These are phyloP conservation scores for Pseudogymnoascus pannorum DNA, from an alignment of 2,329 filamentous ascomycete genomes.

Conservation along the genomic window DNA sequence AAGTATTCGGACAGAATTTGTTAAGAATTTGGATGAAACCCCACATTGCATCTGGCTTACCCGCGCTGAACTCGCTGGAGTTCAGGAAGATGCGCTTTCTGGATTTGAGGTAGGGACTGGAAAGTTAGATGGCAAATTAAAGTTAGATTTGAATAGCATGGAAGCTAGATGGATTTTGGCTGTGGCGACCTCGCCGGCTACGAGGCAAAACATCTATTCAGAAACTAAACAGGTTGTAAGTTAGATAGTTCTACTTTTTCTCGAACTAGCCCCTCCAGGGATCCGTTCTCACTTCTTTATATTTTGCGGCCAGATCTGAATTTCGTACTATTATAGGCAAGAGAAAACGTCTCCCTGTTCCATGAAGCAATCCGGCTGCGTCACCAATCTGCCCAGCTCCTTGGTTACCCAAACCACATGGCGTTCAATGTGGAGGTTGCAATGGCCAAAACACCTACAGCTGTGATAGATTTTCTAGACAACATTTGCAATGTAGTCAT, in stretches of 20 bases:
- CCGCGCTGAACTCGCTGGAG: slow-evolving; percentile 61
- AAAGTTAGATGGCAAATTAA: slow-evolving; percentile 63
- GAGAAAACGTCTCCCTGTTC: slow-evolving; percentile 60
- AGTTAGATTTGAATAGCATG: slow-evolving; percentile 72
- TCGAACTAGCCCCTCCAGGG: slow-evolving; percentile 32
- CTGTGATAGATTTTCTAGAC: slow-evolving; percentile 60
- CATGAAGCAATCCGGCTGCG: slow-evolving; percentile 64
- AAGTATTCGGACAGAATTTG: slow-evolving; percentile 62
- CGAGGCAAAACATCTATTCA: slow-evolving; percentile 57
- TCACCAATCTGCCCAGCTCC: slow-evolving; percentile 65
- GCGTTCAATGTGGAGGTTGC: slow-evolving; percentile 66
- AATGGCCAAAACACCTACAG: slow-evolving; percentile 61
- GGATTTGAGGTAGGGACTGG: slow-evolving; percentile 60
- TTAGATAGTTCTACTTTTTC: slow-evolving; percentile 45
- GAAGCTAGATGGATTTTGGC: slow-evolving; percentile 66
- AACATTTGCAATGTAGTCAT: slow-evolving; percentile 59
- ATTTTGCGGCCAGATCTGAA: not conserved
- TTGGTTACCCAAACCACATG: slow-evolving; percentile 69
- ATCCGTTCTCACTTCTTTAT: not conserved
- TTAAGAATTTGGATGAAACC: slow-evolving; percentile 73
- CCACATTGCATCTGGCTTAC: slow-evolving; percentile 71
- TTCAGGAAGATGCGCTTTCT: slow-evolving; percentile 59
- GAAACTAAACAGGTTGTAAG: slow-evolving; percentile 71
- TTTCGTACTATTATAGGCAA: not conserved
- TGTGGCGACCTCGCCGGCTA: slow-evolving; percentile 62